Evolutionary conservation across 2,329 filamentous ascomycete genomes (phyloP).

Genomic region (Aquanectria penicillioides): DNA sequence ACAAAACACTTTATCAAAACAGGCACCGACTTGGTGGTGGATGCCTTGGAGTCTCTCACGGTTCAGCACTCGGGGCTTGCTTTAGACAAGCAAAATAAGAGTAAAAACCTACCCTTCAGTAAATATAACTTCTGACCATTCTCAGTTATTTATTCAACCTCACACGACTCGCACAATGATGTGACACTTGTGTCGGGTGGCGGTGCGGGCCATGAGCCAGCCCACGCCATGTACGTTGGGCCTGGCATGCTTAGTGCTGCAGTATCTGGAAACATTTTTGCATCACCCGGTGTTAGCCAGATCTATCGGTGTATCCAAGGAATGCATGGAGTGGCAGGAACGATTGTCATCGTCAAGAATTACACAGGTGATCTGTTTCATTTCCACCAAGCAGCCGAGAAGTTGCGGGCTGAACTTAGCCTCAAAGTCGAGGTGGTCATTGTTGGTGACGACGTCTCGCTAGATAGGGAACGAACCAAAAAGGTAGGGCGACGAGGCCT

Average conservation of each 20-base stretch:
- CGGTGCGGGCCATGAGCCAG: conserved; percentile 73
- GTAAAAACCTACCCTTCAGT: neutral
- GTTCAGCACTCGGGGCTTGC: neutral
- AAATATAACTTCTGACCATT: neutral
- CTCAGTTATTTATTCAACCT: neutral
- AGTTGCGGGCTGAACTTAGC: neutral
- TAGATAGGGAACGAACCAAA: conserved; percentile 65
- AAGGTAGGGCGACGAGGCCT: conserved; percentile 61
- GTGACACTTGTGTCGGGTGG: conserved; percentile 3
- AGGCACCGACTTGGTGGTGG: neutral
- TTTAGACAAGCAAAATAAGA: neutral
- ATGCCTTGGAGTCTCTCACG: neutral
- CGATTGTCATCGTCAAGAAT: conserved; percentile 9
- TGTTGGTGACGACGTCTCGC: conserved; percentile 41
- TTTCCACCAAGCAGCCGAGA: conserved; percentile 12
- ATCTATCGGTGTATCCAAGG: conserved; percentile 45
- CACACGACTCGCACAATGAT: neutral
- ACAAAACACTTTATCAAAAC: neutral
- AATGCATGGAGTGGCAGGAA: neutral
- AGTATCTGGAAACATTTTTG: conserved; percentile 74
- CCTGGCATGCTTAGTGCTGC: conserved; percentile 69
- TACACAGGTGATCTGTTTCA: conserved; percentile 16
- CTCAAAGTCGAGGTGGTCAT: neutral
- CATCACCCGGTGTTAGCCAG: conserved; percentile 71
- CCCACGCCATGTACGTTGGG: conserved; percentile 71